Percentiles rank a stretch among this genome's conserved stretches.
phyloP scores from a whole-genome alignment of 371 early-diverging fungal species.

The Apophysomyces variabilis region DNA sequence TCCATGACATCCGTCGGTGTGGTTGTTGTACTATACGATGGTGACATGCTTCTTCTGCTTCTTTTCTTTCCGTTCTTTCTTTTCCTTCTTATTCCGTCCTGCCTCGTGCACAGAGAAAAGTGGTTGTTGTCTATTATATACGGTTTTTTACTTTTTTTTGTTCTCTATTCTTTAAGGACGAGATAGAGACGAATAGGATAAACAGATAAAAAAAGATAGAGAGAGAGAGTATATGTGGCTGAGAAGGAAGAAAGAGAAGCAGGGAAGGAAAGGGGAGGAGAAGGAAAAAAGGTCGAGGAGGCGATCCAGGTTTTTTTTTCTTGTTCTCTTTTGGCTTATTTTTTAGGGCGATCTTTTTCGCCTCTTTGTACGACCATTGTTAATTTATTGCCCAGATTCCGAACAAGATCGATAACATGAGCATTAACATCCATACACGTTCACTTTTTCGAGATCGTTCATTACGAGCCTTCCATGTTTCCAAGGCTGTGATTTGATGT shows the following conservation, averaged over 20 bases:
- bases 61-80: too few relatives aligned
- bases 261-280: not conserved
- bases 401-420: slow-evolving; percentile 21
- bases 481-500: slow-evolving; percentile 33
- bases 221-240: slow-evolving; percentile 1
- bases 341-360: slow-evolving; percentile 7
- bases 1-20: slow-evolving; percentile 24
- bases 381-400: slow-evolving; percentile 13
- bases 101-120: slow-evolving; percentile 4
- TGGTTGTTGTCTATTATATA: too few relatives aligned
- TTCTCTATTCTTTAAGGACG: too few relatives aligned
- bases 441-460: slow-evolving; percentile 35
- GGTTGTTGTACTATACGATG: slow-evolving; percentile 18
- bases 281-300: slow-evolving; percentile 1
- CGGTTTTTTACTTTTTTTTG: too few relatives aligned
- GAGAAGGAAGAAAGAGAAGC: not conserved
- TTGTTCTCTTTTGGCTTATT: not conserved
- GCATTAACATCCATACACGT: slow-evolving; percentile 42
- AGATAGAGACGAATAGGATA: too few relatives aligned
- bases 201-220: too few relatives aligned
- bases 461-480: slow-evolving; percentile 27
- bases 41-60: not conserved
- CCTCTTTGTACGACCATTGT: not conserved
- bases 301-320: not conserved
- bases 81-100: too few relatives aligned